These are phyloP conservation scores for Colletotrichum costaricense DNA, from an alignment of 2,329 filamentous ascomycete species.

Conservation along the genomic window DNA sequence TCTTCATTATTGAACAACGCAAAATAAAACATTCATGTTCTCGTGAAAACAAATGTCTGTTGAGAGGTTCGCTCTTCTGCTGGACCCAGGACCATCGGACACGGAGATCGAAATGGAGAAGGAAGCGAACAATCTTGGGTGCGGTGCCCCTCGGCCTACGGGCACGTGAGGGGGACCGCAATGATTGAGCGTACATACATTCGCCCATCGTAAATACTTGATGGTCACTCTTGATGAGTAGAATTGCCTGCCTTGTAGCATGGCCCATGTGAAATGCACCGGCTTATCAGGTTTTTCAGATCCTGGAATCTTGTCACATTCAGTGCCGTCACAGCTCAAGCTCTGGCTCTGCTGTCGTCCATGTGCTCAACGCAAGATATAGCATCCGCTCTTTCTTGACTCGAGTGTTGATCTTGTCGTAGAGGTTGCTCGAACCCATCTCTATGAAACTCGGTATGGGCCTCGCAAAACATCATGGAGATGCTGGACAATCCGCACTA, in stretches of 20 bases:
- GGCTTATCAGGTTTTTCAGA: neutral
- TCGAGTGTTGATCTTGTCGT: neutral
- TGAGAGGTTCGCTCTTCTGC: slow-evolving; percentile 57
- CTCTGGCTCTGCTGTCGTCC: neutral
- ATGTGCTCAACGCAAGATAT: no score
- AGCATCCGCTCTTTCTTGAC: neutral
- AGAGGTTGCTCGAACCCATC: neutral
- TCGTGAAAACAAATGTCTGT: slow-evolving; percentile 42
- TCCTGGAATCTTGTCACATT: slow-evolving; percentile 8
- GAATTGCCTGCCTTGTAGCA: rapidly evolving
- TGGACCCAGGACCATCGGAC: slow-evolving; percentile 61
- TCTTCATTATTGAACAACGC: slow-evolving; percentile 58
- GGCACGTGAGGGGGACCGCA: slow-evolving; percentile 66
- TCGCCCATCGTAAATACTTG: neutral
- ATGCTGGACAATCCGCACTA: neutral
- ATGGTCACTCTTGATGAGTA: neutral
- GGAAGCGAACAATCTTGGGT: slow-evolving; percentile 69
- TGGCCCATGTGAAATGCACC: no score
- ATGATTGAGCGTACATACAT: slow-evolving; percentile 68
- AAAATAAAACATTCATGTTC: slow-evolving; percentile 57
- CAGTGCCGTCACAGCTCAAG: no score
- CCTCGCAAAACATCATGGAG: neutral
- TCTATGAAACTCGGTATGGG: no score
- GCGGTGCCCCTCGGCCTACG: slow-evolving; percentile 62
- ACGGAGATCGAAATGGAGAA: slow-evolving; percentile 64